Conservation (phyloP, 2,329 filamentous ascomycete species). For the Pseudogymnoascus verrucosus region DNA sequence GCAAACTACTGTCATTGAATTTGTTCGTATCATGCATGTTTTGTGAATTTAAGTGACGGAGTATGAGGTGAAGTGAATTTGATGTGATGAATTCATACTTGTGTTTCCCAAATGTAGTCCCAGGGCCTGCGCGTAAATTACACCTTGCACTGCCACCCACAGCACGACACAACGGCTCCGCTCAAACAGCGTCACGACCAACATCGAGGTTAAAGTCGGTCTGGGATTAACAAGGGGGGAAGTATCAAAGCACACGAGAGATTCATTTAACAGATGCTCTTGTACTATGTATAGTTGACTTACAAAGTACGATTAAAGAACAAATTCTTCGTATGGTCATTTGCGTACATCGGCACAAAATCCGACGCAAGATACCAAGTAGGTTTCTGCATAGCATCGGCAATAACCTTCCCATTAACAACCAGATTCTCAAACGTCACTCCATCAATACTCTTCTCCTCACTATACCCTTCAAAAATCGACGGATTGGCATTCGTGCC, state of each 20-base stretch:
- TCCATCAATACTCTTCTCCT: conserved; percentile 14
- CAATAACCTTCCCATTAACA: neutral
- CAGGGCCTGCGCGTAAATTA: neutral
- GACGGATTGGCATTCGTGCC: conserved; percentile 13
- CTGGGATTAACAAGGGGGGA: too few species aligned
- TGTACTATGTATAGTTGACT: too few species aligned
- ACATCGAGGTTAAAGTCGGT: too few species aligned
- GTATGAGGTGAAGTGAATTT: neutral
- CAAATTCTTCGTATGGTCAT: neutral
- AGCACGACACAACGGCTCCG: too few species aligned
- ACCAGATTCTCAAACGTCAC: neutral
- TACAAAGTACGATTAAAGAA: neutral
- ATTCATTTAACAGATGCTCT: too few species aligned
- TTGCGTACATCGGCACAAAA: conserved; percentile 19
- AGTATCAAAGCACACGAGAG: too few species aligned
- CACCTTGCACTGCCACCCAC: too few species aligned
- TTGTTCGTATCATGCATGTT: neutral
- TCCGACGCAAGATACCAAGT: conserved; percentile 23
- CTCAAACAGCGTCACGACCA: too few species aligned
- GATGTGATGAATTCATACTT: neutral
- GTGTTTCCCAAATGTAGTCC: neutral
- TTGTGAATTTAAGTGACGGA: neutral
- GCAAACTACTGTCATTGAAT: neutral
- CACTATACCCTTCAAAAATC: conserved; percentile 16
- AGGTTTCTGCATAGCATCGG: conserved; percentile 23